Evolutionary conservation across 306 rosid genomes (phyloP), one percentile per base, ranked within the genome.

Genomic region (Spatholobus suberectus): DNA sequence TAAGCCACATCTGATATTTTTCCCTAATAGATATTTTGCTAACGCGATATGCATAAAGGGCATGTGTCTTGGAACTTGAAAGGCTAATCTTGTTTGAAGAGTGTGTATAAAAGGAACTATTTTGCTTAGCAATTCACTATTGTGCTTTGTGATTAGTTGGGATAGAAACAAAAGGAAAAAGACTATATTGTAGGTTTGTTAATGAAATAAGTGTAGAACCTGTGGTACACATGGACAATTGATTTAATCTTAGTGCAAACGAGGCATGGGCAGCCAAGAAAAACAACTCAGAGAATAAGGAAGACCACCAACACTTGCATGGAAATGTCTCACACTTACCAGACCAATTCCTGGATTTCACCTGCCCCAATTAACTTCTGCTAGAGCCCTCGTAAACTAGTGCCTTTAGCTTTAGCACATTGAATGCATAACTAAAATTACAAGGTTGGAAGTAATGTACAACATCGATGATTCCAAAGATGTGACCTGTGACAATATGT

Each of bases 311-410:
- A 65, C 57, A 37, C 46, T 65, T 78, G 75, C 93, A 84, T 89
- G 90, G 86, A 79, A 87, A 47, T 90, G 94, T 88, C 87, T 76
- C 89, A 54, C 69, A 41, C 83, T 87, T 21, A 83, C 87, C 85
- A 73, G 89, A 89, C 94, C 88, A 84, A 41, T 76, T 67, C 63
- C 74, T 65, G 38, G 37, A 46, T 79, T 88, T 86, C 89, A 92
- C 84, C 93, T 88, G 90, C 93, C 84, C 85, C 85, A 78, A 74
- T 49, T 47, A 61, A 37, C 70, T 84, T 67, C 58, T 74, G 62
- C 23, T 70, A 82, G 6, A 27, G 0, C 21, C 66, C 35, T 51
- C 27, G 26, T 76, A 57, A 37, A 15, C 32, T 38, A 62, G 21
- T 73, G 77, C 55, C 51, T 81, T 52, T 51, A 43, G 85, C 23